Evolutionary conservation across 2,329 filamentous ascomycete genomes (phyloP), one percentile per base, ranked within the genome.

Genomic region (Conoideocrella luteorostrata): DNA sequence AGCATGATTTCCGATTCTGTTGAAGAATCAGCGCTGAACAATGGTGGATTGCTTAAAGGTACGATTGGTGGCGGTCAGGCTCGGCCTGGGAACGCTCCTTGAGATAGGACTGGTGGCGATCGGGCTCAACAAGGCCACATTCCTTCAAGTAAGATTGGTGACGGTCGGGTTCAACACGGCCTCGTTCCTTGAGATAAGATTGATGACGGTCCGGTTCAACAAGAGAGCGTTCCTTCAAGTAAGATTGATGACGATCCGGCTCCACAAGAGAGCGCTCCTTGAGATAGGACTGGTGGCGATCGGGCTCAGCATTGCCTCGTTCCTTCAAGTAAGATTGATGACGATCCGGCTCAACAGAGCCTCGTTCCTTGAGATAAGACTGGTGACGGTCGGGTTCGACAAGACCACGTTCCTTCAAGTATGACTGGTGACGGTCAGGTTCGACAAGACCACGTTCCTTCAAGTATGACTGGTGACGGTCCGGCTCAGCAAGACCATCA

Each of bases 101-200:
- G n/a, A n/a, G n/a, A n/a, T n/a, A n/a, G n/a, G 53, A 18, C 58
- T 53, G 24, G 40, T 45, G n/a, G 46, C 48, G 41, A 46, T 46
- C 40, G 9, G 40, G 40, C 30, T 43, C 40, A 26, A 33, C 28
- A 12, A 7, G 11, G 28, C 12, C 23, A 41, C 39, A 28, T 29
- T 29, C 7, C 23, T 33, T 32, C 26, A 36, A 15, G 12, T 36
- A 44, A 3, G 41, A 29, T 29, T 44, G 41, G 26, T 44, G 41
- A 20, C 41, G 30, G 28, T 44, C 41, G 1, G 43, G 43, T 32
- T 45, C 43, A 11, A 28, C 12, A 17, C 13, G 32, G n/a, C 7
- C 21, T 24, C 21, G 24, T n/a, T 26, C 12, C 37, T 39, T 39
- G 10, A 39, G 21, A n/a, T 39, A 39, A 7, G 37, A 23, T 18